Base-by-base conservation (phyloP, 163 green algal genomes). In the Scenedesmus sp. region DNA sequence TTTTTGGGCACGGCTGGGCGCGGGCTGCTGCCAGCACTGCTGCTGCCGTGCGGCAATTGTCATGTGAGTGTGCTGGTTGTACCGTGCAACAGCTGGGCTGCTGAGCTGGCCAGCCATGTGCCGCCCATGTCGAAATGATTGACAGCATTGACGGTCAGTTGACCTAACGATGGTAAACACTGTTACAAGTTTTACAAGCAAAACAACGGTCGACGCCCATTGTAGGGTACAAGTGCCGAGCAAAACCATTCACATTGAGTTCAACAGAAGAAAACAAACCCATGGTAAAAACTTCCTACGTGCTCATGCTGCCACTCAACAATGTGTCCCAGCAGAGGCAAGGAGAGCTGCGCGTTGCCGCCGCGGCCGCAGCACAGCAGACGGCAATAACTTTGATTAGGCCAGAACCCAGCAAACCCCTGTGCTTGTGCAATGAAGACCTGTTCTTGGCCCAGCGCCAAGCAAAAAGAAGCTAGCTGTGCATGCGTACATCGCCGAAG, bases 391-490 rank as follows among this genome's bases (percentile, higher is more conserved):
- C 66, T 76, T 76, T 76, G 66, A 76, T 76, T 76, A 26, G 16
- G 16, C 16, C n/a, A 76, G 12, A 7, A 13, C 70, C 23, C 20
- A 52, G 23, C 70, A 79, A 52, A 52, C 23, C 4, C 23, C 23
- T 52, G 23, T 79, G 70, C 70, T 79, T 79, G 70, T 79, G 70
- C 70, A 79, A 2, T 52, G 15, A 5, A 79, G 70, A 79, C 70
- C 70, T 79, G 20, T 79, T 79, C 70, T 79, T 52, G 70, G 70
- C 70, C 66, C 70, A 52, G 70, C 70, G 70, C 70, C 70, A 79
- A 52, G 66, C 66, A 76, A 46, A 46, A 46, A 46, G 34, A 46
- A 76, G 66, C 16, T 8, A 76, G 70, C 23, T 52, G 4, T 13
- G 23, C 5, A 52, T 79, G 70, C 70, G 52, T 79, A 13, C 70